Base-by-base conservation (phyloP, 2,329 filamentous ascomycete species). In the Capronia epimyces region DNA sequence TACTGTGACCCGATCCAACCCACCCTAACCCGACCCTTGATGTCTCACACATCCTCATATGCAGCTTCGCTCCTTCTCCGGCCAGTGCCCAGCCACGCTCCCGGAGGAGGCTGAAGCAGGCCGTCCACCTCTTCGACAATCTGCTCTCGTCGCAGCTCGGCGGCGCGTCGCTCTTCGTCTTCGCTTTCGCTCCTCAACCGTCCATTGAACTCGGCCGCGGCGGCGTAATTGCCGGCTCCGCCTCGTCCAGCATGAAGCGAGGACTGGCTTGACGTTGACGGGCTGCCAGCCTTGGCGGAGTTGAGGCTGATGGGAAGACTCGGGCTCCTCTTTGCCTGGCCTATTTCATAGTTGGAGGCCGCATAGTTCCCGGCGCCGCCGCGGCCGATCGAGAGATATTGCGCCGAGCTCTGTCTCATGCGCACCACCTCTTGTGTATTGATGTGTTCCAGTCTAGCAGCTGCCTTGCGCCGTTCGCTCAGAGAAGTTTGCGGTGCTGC, bases 201-300 rank as follows among this genome's bases (percentile, higher is more conserved):
- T n/a, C 49, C 46, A 18, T 29, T 52, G 8, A 43, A 15, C 2
- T 52, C 50, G 3, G 45, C 49, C 2, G 54, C 53, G 4, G 58
- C 56, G 4, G 47, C 52, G 25, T 76, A 81, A 69, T 84, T 84
- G 31, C 81, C 81, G 1, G 80, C 79, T 16, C 81, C 81, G 57
- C 81, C 81, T 51, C 81, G 77, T 47, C 81, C 81, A 39, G 62
- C 61, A 55, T 64, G 64, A 12, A 51, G 29, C 25, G 42, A 31
- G 16, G 39, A 49, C 13, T 29, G 67, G 21, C 3, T 45, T 4
- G 49, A 31, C 27, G 27, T 8, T 13, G 8, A 8, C 27, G 32
- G 29, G 31, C 44, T 52, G 16, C 29, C 21, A 20, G 18, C 20
- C 21, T 49, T 52, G 24, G 37, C 18, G 8, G 51, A 43, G 15